A percentile compares a stretch with the other conserved stretches of the same genome.
These are phyloP conservation scores for Eleusine indica DNA, from an alignment of 176 grass and related monocot genomes.

Conservation along the genomic window DNA sequence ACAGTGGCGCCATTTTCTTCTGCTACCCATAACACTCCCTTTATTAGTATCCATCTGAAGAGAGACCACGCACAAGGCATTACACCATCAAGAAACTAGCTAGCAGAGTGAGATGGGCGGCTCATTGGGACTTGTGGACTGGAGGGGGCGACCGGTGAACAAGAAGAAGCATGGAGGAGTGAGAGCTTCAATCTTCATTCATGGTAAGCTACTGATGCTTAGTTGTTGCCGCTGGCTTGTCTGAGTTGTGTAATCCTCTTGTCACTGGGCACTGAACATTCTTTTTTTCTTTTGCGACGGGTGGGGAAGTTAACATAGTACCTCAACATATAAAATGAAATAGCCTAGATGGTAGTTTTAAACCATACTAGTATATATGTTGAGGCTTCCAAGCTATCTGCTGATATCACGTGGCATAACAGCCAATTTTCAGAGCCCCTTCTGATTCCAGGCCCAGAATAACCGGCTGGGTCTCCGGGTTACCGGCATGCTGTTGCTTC, in stretches of 20 bases:
- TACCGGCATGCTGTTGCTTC: neutral
- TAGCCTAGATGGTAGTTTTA: neutral
- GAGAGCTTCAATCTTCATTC: constrained; percentile 41
- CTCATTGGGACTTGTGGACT: constrained; percentile 44
- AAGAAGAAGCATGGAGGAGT: constrained; percentile 48
- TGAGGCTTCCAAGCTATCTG: neutral
- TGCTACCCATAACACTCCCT: neutral
- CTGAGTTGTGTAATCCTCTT: neutral
- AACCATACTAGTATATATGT: neutral
- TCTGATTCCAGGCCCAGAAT: neutral
- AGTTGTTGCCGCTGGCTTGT: neutral
- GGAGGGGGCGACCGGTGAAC: constrained; percentile 46
- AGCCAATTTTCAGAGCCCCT: too few species aligned
- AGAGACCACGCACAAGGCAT: neutral
- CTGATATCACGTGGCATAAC: too few species aligned
- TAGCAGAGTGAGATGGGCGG: constrained; percentile 14
- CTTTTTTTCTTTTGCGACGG: too few species aligned
- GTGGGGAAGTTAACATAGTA: neutral
- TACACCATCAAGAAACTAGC: neutral
- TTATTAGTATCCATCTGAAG: neutral
- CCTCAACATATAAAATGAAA: neutral
- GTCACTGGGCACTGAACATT: neutral
- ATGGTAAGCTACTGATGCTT: neutral
- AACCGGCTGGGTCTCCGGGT: neutral
- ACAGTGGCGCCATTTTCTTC: constrained; percentile 3